Evolutionary conservation across 495 filamentous ascomycete species (phyloP).

Genomic region (Neurospora sp.): DNA sequence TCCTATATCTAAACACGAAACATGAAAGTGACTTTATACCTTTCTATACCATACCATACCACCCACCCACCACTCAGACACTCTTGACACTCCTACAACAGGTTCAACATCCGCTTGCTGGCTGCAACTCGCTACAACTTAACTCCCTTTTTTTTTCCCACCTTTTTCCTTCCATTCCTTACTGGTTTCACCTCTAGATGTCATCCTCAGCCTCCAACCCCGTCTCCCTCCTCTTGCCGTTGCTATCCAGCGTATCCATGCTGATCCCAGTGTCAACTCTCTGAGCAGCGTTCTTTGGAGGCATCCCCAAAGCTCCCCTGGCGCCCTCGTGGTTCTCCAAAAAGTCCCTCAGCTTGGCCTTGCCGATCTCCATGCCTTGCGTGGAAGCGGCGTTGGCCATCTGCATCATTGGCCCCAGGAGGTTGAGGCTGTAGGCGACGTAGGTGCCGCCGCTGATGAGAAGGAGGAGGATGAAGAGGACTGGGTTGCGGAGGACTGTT

Average conservation of each 20-base stretch:
- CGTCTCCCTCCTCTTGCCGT: conserved; percentile 42
- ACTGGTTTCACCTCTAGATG: not conserved
- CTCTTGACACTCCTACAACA: not conserved
- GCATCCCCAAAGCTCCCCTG: conserved; percentile 69
- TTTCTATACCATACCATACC: not conserved
- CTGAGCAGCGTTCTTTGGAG: conserved; percentile 15
- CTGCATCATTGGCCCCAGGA: conserved; percentile 90
- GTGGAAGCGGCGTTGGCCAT: conserved; percentile 82
- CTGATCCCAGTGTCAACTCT: conserved; percentile 38
- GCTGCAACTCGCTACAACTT: not conserved
- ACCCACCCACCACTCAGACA: not conserved
- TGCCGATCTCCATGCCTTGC: conserved; percentile 82
- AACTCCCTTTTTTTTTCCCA: not conserved
- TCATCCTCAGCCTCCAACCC: conserved; percentile 37
- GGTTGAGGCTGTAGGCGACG: conserved; percentile 81
- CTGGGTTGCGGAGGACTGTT: conserved; percentile 79
- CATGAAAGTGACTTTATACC: not conserved
- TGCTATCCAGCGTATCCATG: conserved; percentile 50
- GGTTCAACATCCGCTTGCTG: not conserved
- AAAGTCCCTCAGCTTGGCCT: conserved; percentile 79
- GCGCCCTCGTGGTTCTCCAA: conserved; percentile 71
- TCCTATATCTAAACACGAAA: not conserved
- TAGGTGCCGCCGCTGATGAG: conserved; percentile 66
- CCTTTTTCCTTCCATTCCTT: not conserved
- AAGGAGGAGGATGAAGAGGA: conserved; percentile 83